These are phyloP conservation scores for Rhododendron mucronatum DNA, from an alignment of 148 eudicot species.

Conservation along the genomic window DNA sequence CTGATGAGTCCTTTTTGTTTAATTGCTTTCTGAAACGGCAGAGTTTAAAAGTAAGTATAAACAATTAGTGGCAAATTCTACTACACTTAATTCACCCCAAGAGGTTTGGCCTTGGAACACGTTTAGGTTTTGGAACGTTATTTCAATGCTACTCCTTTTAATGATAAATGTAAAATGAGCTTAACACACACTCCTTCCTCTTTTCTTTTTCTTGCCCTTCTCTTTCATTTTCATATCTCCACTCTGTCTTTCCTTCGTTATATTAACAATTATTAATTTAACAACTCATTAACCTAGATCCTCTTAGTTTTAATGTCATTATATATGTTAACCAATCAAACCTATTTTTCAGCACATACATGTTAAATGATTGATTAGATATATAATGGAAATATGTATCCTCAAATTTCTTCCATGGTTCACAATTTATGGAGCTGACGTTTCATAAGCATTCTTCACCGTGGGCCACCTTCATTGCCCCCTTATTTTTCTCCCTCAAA, in stretches of 20 bases:
- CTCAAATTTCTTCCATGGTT: not conserved
- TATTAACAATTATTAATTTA: not conserved
- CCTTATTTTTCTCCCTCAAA: not conserved
- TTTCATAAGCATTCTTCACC: not conserved
- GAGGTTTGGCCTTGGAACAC: not conserved
- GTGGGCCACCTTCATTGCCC: not conserved
- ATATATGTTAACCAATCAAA: not conserved
- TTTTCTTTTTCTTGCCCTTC: not conserved
- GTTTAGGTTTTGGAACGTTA: not conserved
- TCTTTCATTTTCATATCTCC: not conserved
- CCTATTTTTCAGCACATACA: not conserved
- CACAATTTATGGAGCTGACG: not conserved
- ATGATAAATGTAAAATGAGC: not conserved
- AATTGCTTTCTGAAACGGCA: not conserved
- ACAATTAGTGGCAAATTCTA: not conserved
- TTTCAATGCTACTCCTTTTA: not conserved
- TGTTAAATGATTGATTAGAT: not conserved
- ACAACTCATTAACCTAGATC: not conserved
- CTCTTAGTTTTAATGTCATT: not conserved
- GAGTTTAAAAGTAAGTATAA: not conserved
- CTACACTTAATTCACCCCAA: not conserved
- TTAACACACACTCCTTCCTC: not conserved
- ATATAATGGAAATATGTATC: not conserved
- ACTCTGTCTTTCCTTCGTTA: not conserved
- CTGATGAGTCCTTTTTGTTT: constrained; percentile 4